phyloP scores from a whole-genome alignment of 441 rosid species.

The Eutrema salsugineum region DNA sequence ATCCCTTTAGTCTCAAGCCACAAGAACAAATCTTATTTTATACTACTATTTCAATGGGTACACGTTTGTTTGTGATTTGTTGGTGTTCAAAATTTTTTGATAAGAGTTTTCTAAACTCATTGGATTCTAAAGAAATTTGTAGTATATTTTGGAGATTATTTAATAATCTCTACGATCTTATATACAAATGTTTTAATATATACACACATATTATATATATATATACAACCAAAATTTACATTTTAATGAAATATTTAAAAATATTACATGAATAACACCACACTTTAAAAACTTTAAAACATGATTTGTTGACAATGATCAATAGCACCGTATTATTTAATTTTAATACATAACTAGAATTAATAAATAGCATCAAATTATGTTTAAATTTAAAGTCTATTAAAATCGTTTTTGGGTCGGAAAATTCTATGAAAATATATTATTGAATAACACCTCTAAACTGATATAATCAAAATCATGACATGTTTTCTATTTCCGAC shows the following conservation, averaged over 20 bases:
- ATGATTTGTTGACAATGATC: not conserved
- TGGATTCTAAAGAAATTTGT: not conserved
- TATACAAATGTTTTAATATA: not conserved
- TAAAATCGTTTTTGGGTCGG: no score
- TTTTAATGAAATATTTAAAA: not conserved
- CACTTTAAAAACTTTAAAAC: not conserved
- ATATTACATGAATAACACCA: not conserved
- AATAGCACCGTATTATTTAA: not conserved
- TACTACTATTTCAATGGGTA: not conserved
- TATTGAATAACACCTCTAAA: not conserved
- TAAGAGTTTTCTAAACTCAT: not conserved
- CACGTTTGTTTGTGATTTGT: not conserved
- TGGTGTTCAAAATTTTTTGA: not conserved
- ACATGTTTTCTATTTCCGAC: conserved; percentile 2
- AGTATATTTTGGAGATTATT: not conserved
- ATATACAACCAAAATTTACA: not conserved
- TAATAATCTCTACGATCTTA: not conserved
- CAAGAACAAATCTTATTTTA: conserved; percentile 27
- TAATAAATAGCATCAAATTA: not conserved
- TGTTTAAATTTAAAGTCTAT: not conserved
- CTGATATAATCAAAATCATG: not conserved
- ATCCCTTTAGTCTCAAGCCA: conserved; percentile 29
- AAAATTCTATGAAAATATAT: not conserved
- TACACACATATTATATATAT: not conserved
- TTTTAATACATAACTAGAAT: not conserved